Evolutionary conservation across 495 filamentous ascomycete species (phyloP).

Genomic region (Amorphotheca resinae): DNA sequence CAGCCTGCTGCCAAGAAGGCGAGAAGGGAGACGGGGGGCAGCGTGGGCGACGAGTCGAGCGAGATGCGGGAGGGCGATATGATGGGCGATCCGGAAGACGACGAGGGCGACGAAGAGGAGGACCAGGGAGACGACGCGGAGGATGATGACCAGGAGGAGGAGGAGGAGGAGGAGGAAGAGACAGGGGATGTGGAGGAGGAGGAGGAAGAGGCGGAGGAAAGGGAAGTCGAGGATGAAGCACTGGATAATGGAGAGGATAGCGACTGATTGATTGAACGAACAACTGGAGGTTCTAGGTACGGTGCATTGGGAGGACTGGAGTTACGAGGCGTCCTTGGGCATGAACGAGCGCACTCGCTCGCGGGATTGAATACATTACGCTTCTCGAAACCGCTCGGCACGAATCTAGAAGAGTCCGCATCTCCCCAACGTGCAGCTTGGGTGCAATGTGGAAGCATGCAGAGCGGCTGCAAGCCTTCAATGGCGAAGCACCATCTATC

Average conservation of each 20-base stretch:
- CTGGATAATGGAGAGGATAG: slow-evolving; percentile 49
- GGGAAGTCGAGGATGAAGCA: slow-evolving; percentile 48
- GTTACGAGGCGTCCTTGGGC: too few species aligned
- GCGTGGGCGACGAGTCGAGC: slow-evolving; percentile 44
- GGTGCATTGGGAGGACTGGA: not conserved
- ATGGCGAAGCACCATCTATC: too few species aligned
- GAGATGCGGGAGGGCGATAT: slow-evolving; percentile 17
- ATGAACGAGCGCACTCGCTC: too few species aligned
- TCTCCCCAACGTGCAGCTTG: too few species aligned
- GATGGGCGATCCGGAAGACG: slow-evolving; percentile 21
- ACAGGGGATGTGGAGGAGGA: slow-evolving; percentile 27
- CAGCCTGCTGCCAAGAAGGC: slow-evolving; percentile 36
- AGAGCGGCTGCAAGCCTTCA: too few species aligned
- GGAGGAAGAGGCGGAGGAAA: slow-evolving; percentile 28
- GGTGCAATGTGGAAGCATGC: too few species aligned
- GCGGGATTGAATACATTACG: too few species aligned
- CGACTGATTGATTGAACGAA: slow-evolving; percentile 24
- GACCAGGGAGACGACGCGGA: slow-evolving; percentile 33
- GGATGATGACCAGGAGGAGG: slow-evolving; percentile 29
- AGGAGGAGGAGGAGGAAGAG: slow-evolving; percentile 29
- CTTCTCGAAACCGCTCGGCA: too few species aligned
- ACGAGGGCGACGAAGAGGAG: slow-evolving; percentile 34
- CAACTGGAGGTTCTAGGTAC: not conserved
- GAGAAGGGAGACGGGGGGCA: slow-evolving; percentile 34
- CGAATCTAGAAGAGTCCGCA: too few species aligned